Percentiles rank a stretch among this genome's conserved stretches.
phyloP scores from a whole-genome alignment of 495 filamentous ascomycete species.

The Penicillium manginii region DNA sequence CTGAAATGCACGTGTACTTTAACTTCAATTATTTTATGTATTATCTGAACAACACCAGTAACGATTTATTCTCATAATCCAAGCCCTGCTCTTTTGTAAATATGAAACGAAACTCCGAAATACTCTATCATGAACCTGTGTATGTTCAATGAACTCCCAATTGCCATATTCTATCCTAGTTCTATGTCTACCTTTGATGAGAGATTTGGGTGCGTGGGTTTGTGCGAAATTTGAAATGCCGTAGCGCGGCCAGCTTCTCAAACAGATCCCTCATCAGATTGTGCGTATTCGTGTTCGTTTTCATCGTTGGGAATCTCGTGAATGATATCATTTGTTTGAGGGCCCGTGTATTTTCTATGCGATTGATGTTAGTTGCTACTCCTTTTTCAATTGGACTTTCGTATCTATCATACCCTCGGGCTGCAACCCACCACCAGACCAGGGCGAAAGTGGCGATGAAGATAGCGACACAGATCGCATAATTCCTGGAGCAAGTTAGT shows the following conservation, averaged over 20 bases:
- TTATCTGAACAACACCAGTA: slow-evolving; percentile 8
- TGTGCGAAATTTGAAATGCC: background rate
- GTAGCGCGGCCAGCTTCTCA: background rate
- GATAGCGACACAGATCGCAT: slow-evolving; percentile 66
- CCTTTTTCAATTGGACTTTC: background rate
- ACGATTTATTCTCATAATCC: background rate
- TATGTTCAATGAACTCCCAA: background rate
- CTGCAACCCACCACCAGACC: slow-evolving; percentile 68
- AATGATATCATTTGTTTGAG: slow-evolving; percentile 55
- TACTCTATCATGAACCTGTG: too few relatives aligned
- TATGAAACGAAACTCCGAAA: too few relatives aligned
- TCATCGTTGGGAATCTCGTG: slow-evolving; percentile 43
- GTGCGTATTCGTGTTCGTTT: slow-evolving; percentile 26
- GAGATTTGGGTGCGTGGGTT: background rate
- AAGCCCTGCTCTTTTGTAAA: too few relatives aligned
- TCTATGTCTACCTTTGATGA: background rate
- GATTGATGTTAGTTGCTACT: background rate
- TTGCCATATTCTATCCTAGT: background rate
- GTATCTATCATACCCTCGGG: slow-evolving; percentile 56
- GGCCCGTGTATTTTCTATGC: slow-evolving; percentile 58
- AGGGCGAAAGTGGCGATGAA: slow-evolving; percentile 65
- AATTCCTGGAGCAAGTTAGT: slow-evolving; percentile 55
- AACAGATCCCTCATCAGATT: slow-evolving; percentile 21
- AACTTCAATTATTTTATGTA: slow-evolving; percentile 13
- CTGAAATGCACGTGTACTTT: slow-evolving; percentile 39